Percentiles rank a stretch among this genome's conserved stretches.
Conservation (phyloP, 2,329 filamentous ascomycete genomes). For the Paecilomyces niveus region DNA sequence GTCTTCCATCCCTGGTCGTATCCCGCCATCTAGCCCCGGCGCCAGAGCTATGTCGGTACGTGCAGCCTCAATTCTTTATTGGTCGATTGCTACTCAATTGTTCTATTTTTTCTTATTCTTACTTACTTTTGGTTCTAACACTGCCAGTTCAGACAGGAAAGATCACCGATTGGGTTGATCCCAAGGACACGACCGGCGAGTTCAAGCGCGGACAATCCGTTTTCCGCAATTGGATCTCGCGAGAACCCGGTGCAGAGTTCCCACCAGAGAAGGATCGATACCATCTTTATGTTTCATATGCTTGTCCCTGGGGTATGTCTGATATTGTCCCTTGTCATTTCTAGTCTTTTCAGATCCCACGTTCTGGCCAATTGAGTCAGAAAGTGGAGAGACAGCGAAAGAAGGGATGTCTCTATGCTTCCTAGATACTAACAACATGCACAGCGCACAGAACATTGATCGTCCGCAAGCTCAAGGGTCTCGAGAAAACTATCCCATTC, state of each 20-base stretch:
- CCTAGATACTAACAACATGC: neutral
- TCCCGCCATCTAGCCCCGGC: slow-evolving; percentile 13
- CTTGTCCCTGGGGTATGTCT: slow-evolving; percentile 71
- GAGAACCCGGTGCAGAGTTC: slow-evolving; percentile 63
- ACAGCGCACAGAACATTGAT: slow-evolving; percentile 79
- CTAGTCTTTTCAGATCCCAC: no score
- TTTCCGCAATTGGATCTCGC: slow-evolving; percentile 76
- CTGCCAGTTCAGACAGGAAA: slow-evolving; percentile 32
- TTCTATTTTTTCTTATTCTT: neutral
- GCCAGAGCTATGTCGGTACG: slow-evolving; percentile 29
- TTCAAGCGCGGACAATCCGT: slow-evolving; percentile 83
- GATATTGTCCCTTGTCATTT: neutral
- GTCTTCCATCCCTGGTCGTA: slow-evolving; percentile 7
- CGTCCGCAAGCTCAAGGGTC: slow-evolving; percentile 79
- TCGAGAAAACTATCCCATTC: slow-evolving; percentile 72
- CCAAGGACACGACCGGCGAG: slow-evolving; percentile 72
- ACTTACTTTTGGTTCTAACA: neutral
- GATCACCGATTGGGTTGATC: slow-evolving; percentile 80
- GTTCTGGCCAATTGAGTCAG: neutral
- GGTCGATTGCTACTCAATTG: neutral
- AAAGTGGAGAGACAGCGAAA: neutral
- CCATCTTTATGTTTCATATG: slow-evolving; percentile 91
- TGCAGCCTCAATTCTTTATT: neutral
- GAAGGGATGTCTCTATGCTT: neutral
- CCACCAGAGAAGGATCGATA: slow-evolving; percentile 84